Percentiles rank a stretch among this genome's conserved stretches.
phyloP scores from a whole-genome alignment of 257 asterid genomes.

The Nicotiana otophora region DNA sequence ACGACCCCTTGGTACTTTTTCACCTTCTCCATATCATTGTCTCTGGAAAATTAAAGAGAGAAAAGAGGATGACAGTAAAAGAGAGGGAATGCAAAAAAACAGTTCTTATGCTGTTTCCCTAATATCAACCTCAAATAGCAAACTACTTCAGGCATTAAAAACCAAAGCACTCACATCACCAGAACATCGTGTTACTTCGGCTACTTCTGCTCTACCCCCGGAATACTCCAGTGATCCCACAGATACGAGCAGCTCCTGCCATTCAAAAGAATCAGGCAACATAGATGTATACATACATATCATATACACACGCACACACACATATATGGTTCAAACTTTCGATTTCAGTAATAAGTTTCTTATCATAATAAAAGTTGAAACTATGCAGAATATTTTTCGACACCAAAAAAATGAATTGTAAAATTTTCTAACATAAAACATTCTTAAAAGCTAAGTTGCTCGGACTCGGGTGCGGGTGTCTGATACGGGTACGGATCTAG shows the following conservation, averaged over 20 bases:
- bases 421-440: neutral
- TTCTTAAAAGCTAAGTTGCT: neutral
- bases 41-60: neutral
- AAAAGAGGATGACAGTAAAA: neutral
- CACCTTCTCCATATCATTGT: neutral
- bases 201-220: constrained; percentile 69
- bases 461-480: no score
- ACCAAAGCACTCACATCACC: constrained; percentile 76
- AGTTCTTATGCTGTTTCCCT: neutral
- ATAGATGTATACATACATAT: neutral
- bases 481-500: no score
- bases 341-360: neutral
- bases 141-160: neutral
- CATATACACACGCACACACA: neutral
- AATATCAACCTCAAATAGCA: neutral
- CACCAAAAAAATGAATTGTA: neutral
- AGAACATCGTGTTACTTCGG: constrained; percentile 73
- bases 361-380: neutral
- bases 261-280: constrained; percentile 14
- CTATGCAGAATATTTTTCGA: neutral
- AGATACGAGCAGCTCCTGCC: constrained; percentile 74
- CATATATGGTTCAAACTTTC: neutral
- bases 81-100: neutral
- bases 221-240: constrained; percentile 59
- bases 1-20: no score